Conservation (phyloP, 2,329 filamentous ascomycete species). For the Penicillium rolfsii region DNA sequence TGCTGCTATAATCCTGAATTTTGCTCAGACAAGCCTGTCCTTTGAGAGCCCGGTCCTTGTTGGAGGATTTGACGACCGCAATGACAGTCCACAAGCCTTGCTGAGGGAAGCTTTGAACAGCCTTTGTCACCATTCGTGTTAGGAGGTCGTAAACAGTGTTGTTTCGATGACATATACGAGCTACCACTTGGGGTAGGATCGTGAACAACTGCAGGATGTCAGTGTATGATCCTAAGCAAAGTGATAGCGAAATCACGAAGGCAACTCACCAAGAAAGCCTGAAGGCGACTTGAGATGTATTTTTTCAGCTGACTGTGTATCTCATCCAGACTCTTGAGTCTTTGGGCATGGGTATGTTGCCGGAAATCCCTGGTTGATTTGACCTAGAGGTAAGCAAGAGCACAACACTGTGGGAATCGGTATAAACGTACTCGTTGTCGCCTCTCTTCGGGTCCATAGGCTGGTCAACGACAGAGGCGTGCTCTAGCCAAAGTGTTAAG, state of each 20-base stretch:
- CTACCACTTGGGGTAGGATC: constrained; percentile 87
- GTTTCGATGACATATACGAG: constrained; percentile 90
- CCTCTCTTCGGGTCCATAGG: constrained; percentile 56
- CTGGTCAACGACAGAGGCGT: constrained; percentile 75
- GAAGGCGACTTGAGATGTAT: constrained; percentile 62
- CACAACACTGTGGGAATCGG: neutral
- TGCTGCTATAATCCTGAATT: constrained; percentile 57
- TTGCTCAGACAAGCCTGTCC: constrained; percentile 52
- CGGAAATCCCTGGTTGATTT: constrained; percentile 47
- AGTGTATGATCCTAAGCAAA: constrained; percentile 13
- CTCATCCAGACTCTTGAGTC: constrained; percentile 67
- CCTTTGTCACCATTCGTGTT: constrained; percentile 78
- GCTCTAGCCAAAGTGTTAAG: constrained; percentile 90
- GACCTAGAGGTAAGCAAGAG: neutral
- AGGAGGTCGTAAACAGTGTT: constrained; percentile 74
- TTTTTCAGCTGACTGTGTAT: constrained; percentile 78
- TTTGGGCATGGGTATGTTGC: constrained; percentile 50
- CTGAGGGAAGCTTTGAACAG: constrained; percentile 83
- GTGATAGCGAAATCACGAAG: neutral
- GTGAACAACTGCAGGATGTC: constrained; percentile 51
- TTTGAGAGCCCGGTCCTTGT: constrained; percentile 66
- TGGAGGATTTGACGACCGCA: constrained; percentile 79
- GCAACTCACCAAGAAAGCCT: constrained; percentile 48
- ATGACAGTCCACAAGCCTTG: constrained; percentile 92
- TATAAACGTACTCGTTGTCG: constrained; percentile 45